Base-by-base conservation (phyloP, 192 early-diverging fungal species). In the Coemansia biformis region DNA sequence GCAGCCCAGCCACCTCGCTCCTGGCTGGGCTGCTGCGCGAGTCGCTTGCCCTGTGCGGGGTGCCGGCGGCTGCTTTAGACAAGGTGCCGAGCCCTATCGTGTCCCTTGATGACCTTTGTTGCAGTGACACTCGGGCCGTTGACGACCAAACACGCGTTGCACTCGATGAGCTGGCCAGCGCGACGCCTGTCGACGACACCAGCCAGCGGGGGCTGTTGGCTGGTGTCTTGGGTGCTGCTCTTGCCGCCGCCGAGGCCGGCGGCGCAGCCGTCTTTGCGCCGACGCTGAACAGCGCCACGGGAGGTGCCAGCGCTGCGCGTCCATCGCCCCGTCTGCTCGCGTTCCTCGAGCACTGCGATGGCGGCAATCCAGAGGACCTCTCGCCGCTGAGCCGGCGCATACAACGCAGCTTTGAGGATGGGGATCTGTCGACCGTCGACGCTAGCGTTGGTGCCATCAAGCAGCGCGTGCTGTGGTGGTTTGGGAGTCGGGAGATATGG, bases 401-500 rank as follows among this genome's bases (percentile, higher is more conserved):
- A 15, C 67, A 71, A 29, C 32, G 24, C 2, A 55, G 42, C 15
- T 71, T 71, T 51, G 51, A 49, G 33, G 19, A 21, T n/a, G 34
- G 38, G 16, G 61, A 72, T 33, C 52, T 72, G 17, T 17, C 26
- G 13, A 26, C 61, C 1, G 36, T 72, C 24, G 61, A 72, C 19
- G 33, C 30, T 26, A 72, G 61, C 35, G 36, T 51, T 19, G 68
- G 68, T 7, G 48, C 45, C 5, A 51, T 52, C 29, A 72, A 72
- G 45, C 23, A 35, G 4, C 56, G 61, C 8, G 30, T 59, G 30
- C 33, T 40, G 11, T 3, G 14, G 43, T 72, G 68, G 68, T 64
- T 72, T 38, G 29, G 52, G 12, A 52, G 56, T 37, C 60, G 61
- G 15, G 44, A 39, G 39, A 57, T 72, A 43, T 72, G 68, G 68